Evolutionary conservation across 441 rosid genomes (phyloP).

Genomic region (Rhodomyrtus psidioides): DNA sequence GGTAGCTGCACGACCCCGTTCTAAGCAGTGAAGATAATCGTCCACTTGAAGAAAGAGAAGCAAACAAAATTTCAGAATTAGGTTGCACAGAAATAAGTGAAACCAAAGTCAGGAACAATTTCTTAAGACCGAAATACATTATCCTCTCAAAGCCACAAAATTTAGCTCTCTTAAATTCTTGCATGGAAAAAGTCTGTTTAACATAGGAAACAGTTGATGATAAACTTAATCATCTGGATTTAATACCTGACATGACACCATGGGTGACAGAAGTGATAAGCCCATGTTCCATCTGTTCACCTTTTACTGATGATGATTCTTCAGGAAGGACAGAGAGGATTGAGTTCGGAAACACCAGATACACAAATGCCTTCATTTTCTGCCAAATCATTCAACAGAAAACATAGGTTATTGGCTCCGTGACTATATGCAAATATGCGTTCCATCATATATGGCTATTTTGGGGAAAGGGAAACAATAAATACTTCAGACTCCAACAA

Average conservation of each 20-base stretch:
- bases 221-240: background rate
- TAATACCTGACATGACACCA: constrained; percentile 60
- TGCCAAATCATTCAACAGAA: constrained; percentile 18
- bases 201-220: background rate
- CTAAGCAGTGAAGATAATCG: constrained; percentile 62
- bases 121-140: background rate
- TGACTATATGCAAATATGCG: background rate
- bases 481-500: background rate
- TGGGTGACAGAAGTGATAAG: constrained; percentile 76
- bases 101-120: background rate
- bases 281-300: constrained; percentile 63
- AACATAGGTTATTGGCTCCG: background rate
- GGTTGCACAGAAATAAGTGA: too few species aligned
- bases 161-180: background rate
- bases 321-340: constrained; percentile 47
- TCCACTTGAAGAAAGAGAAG: constrained; percentile 39
- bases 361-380: constrained; percentile 78
- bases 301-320: constrained; percentile 28
- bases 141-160: background rate
- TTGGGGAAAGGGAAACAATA: background rate
- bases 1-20: constrained; percentile 66
- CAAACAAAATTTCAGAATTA: background rate
- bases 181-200: background rate
- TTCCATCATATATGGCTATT: background rate
- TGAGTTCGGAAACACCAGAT: constrained; percentile 79